These are phyloP conservation scores for Nitzschia inconspicua DNA, from an alignment of 108 stramenopile genomes.

Conservation along the genomic window DNA sequence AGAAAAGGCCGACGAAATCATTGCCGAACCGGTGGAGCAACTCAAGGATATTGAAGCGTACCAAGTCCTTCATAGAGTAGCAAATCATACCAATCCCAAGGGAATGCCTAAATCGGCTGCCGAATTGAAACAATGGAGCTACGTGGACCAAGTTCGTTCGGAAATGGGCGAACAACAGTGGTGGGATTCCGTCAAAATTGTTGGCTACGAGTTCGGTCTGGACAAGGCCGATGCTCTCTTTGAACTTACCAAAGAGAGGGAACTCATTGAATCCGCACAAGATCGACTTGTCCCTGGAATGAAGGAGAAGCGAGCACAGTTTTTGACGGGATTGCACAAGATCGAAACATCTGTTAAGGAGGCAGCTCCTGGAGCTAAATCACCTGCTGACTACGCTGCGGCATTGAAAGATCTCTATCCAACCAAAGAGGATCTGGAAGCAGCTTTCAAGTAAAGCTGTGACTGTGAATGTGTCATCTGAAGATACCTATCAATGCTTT, in stretches of 20 bases:
- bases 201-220: constrained; percentile 32
- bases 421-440: constrained; percentile 17
- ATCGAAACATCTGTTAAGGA: constrained; percentile 20
- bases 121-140: constrained; percentile 21
- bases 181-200: constrained; percentile 26
- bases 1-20: constrained; percentile 27
- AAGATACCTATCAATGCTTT: too few relatives aligned
- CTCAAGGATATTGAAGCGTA: constrained; percentile 25
- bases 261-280: constrained; percentile 16
- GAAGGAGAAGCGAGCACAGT: neutral
- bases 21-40: constrained; percentile 23
- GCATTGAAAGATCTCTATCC: constrained; percentile 33
- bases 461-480: too few relatives aligned
- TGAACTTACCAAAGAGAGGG: constrained; percentile 22
- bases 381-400: constrained; percentile 13
- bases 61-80: constrained; percentile 22
- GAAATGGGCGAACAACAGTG: constrained; percentile 35
- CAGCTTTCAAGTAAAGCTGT: constrained; percentile 19
- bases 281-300: constrained; percentile 20
- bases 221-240: constrained; percentile 24
- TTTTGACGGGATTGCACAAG: constrained; percentile 10
- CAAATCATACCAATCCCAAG: constrained; percentile 29
- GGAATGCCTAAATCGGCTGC: constrained; percentile 21
- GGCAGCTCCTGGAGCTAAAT: constrained; percentile 9
- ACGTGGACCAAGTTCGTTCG: constrained; percentile 32